Evolutionary conservation across 1,284 basidiomycete species (phyloP), one percentile per base, ranked within the genome.

Genomic region (Pholiota adiposa): DNA sequence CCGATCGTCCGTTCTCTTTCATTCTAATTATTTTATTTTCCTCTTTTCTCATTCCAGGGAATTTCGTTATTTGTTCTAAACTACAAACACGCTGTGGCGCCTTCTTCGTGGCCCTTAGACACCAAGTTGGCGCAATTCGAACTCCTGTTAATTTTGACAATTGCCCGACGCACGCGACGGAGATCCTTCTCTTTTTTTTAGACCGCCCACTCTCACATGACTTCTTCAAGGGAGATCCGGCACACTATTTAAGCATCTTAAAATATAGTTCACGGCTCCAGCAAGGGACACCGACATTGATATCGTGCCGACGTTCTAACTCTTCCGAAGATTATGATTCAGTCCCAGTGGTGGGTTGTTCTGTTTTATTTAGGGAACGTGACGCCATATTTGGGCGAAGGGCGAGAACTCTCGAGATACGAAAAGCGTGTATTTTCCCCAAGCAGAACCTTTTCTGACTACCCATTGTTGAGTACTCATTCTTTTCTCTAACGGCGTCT

Each of bases 141-240:
- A 29, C 19, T 38, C 29, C 49, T 29, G 49, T 55, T 58, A 58
- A 36, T 59, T 54, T 58, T 51, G 41, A 36, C 50, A 23, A 49
- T 49, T 46, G 54, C 34, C 46, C 56, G 54, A 51, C 51, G 27
- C 56, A 56, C 58, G 56, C 58, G 53, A 64, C 53, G 53, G 53
- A 49, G 38, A 23, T 49, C 44, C 44, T 46, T 46, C 36, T 25
- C 16, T 43, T 56, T 49, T 58, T 60, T 58, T 23, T 54, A 62
- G 56, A 52, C 43, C 18, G 9, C n/a, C n/a, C 50, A 23, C 49
- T 58, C 60, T 50, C 63, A 64, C 63, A 54, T 54, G 52, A 51
- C 52, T 31, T 21, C 40, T 51, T 43, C 48, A 60, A 48, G 27
- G 33, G 44, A 58, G 52, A 54, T 51, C 52, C 63, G 63, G 57